Conservation (phyloP, 2,329 filamentous ascomycete genomes). For the Byssochlamys sp. region DNA sequence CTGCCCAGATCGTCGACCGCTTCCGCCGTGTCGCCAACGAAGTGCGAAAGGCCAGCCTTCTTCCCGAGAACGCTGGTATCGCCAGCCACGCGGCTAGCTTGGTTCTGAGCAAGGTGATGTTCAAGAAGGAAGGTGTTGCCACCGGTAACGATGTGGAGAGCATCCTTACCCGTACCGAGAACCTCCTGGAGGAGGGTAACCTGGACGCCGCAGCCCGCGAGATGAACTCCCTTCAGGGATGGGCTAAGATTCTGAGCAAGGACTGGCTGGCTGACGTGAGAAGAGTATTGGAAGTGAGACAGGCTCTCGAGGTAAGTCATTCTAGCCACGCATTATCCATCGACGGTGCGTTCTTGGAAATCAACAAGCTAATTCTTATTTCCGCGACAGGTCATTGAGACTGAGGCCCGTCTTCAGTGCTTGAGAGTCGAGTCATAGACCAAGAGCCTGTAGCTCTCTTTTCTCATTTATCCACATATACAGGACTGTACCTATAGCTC, state of each 20-base stretch:
- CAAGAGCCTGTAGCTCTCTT: not conserved
- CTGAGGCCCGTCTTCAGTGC: conserved; percentile 81
- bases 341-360: not conserved
- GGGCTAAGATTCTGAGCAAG: conserved; percentile 87
- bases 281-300: conserved; percentile 85
- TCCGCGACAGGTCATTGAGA: conserved; percentile 62
- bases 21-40: conserved; percentile 88
- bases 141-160: conserved; percentile 87
- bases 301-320: conserved; percentile 79
- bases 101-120: conserved; percentile 84
- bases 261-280: conserved; percentile 90
- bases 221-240: conserved; percentile 85
- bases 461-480: conserved; percentile 13
- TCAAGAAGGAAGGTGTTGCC: conserved; percentile 82
- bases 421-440: conserved; percentile 60
- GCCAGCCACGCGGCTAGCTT: conserved; percentile 87
- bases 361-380: conserved; percentile 9
- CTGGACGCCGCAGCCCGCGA: conserved; percentile 84
- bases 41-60: conserved; percentile 83
- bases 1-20: conserved; percentile 80
- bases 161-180: conserved; percentile 80
- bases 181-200: conserved; percentile 81
- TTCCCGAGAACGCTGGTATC: conserved; percentile 88
- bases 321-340: not conserved
- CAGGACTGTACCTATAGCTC: conserved; percentile 33